Evolutionary conservation across 2,329 filamentous ascomycete species (phyloP).

Genomic region (Pyricularia grisea): DNA sequence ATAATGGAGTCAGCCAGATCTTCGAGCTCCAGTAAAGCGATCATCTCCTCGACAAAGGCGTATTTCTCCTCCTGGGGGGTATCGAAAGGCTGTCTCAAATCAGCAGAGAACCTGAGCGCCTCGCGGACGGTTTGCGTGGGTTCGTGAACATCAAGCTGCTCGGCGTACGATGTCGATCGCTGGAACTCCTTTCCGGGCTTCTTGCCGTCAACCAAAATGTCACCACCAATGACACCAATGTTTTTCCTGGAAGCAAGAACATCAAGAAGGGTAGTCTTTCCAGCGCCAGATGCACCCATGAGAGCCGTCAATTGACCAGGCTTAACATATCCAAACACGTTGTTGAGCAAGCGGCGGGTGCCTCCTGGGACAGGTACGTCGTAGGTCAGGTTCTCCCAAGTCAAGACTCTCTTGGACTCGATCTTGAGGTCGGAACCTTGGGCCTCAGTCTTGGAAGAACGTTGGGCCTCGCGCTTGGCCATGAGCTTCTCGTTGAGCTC

Average conservation of each 20-base stretch:
- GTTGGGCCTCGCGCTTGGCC: slow-evolving; percentile 48
- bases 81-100: slow-evolving; percentile 46
- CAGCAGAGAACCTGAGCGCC: slow-evolving; percentile 53
- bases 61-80: slow-evolving; percentile 46
- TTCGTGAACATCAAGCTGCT: slow-evolving; percentile 55
- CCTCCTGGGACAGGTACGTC: slow-evolving; percentile 52
- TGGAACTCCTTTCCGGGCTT: slow-evolving; percentile 52
- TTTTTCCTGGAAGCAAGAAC: slow-evolving; percentile 57
- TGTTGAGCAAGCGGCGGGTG: slow-evolving; percentile 43
- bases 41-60: slow-evolving; percentile 49
- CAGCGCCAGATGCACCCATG: slow-evolving; percentile 78
- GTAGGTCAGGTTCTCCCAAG: slow-evolving; percentile 81
- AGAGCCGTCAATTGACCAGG: slow-evolving; percentile 67
- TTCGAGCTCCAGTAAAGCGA: slow-evolving; percentile 49
- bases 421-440: slow-evolving; percentile 43
- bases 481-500: slow-evolving; percentile 54
- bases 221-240: slow-evolving; percentile 48
- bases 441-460: slow-evolving; percentile 32
- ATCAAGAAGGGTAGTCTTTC: slow-evolving; percentile 78
- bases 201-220: slow-evolving; percentile 46
- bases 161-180: slow-evolving; percentile 51
- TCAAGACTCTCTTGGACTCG: slow-evolving; percentile 59
- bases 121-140: slow-evolving; percentile 54
- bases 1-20: slow-evolving; percentile 49
- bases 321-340: slow-evolving; percentile 59